Conservation (phyloP, 345 rosid species). For the Psidium friedrichsthalianum region DNA sequence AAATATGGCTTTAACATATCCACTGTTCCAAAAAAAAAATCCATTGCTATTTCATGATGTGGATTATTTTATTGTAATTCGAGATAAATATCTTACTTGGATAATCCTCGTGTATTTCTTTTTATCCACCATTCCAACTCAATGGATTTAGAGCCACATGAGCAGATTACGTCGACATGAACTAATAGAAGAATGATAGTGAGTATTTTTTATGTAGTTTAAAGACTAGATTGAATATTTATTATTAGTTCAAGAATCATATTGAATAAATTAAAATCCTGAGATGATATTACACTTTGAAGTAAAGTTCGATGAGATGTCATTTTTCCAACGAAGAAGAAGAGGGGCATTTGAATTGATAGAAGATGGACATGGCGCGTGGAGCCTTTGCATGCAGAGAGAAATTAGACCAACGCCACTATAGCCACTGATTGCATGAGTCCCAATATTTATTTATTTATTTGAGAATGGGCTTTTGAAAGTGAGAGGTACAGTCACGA, state of each 20-base stretch:
- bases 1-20: too few species aligned
- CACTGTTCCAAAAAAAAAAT: too few species aligned
- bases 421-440: not conserved
- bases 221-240: not conserved
- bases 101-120: not conserved
- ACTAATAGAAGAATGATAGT: rapidly evolving
- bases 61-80: not conserved
- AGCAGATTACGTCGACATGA: not conserved
- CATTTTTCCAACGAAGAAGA: not conserved
- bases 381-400: not conserved
- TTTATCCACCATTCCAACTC: not conserved
- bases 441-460: not conserved
- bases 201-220: not conserved
- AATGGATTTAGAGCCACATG: rapidly evolving
- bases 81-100: not conserved
- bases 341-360: not conserved
- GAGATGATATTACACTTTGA: not conserved
- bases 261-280: rapidly evolving
- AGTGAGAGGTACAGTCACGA: not conserved
- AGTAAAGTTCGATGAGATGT: too few species aligned
- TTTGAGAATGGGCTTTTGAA: not conserved
- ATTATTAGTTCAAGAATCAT: not conserved
- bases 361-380: not conserved
- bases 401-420: not conserved
- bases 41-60: not conserved